Conservation (phyloP, 2,329 filamentous ascomycete genomes). For the Fusarium nodosum region DNA sequence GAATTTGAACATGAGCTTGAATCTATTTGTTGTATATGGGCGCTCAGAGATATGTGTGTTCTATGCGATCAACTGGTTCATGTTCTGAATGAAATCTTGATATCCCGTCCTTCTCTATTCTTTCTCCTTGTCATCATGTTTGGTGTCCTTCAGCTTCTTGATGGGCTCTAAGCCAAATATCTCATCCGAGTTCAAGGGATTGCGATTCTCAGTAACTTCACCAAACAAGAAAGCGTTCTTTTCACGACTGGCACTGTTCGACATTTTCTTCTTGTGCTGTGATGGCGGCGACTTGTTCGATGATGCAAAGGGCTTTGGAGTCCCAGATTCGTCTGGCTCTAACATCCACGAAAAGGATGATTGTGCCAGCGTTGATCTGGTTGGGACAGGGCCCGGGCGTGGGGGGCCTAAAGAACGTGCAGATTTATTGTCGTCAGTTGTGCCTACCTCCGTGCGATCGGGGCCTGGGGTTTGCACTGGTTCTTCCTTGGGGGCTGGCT, state of each 20-base stretch:
- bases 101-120: constrained; percentile 4
- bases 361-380: constrained; percentile 76
- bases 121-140: constrained; percentile 8
- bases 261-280: constrained; percentile 58
- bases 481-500: constrained; percentile 12
- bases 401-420: constrained; percentile 16
- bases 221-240: constrained; percentile 72
- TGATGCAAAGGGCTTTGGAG: constrained; percentile 42
- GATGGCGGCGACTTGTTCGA: constrained; percentile 51
- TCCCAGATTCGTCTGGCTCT: constrained; percentile 63
- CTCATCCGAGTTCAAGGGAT: constrained; percentile 60
- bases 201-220: constrained; percentile 59
- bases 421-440: constrained; percentile 34
- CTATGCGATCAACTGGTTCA: constrained; percentile 4
- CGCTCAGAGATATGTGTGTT: constrained; percentile 7
- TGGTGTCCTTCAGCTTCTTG: constrained; percentile 45
- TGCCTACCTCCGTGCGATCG: constrained; percentile 40
- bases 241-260: constrained; percentile 63
- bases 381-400: constrained; percentile 61
- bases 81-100: not conserved
- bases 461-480: constrained; percentile 16
- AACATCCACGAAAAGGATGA: constrained; percentile 87
- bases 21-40: not conserved
- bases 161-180: constrained; percentile 70
- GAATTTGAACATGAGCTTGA: not conserved